A percentile compares a stretch with the other conserved stretches of the same genome.
phyloP scores from a whole-genome alignment of 345 rosid species.

The Pseudoturritis turrita region DNA sequence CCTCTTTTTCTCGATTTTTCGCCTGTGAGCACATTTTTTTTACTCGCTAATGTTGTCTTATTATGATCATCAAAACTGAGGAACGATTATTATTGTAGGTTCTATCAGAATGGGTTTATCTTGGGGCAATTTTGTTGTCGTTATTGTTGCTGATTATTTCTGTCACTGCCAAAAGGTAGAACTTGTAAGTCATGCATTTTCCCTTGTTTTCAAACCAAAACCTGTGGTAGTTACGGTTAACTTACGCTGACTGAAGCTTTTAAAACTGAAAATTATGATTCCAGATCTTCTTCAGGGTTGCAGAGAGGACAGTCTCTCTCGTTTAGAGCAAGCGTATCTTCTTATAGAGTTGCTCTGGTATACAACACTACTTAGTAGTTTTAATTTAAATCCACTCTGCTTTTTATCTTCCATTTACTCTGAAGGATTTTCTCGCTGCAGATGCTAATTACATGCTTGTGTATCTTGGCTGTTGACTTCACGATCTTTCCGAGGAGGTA shows the following conservation, averaged over 20 bases:
- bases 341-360: slow-evolving; percentile 68
- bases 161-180: slow-evolving; percentile 67
- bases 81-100: slow-evolving; percentile 40
- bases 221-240: neutral
- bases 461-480: slow-evolving; percentile 93
- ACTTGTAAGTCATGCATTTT: slow-evolving; percentile 35
- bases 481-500: slow-evolving; percentile 78
- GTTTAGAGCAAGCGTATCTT: slow-evolving; percentile 49
- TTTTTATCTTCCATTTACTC: neutral
- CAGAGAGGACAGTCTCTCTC: slow-evolving; percentile 36
- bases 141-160: slow-evolving; percentile 32
- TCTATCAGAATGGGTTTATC: slow-evolving; percentile 64
- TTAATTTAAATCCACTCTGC: neutral
- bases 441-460: slow-evolving; percentile 78
- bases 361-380: neutral
- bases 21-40: neutral
- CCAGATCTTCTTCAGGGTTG: slow-evolving; percentile 33
- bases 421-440: slow-evolving; percentile 33
- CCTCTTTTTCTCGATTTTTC: neutral
- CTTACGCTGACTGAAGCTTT: neutral
- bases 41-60: neutral
- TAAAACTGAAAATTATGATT: slow-evolving; percentile 27
- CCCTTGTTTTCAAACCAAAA: neutral
- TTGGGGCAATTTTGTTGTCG: slow-evolving; percentile 34
- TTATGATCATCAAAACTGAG: neutral